Base-by-base conservation (phyloP, 441 rosid genomes). In the Bruguiera hainesii region DNA sequence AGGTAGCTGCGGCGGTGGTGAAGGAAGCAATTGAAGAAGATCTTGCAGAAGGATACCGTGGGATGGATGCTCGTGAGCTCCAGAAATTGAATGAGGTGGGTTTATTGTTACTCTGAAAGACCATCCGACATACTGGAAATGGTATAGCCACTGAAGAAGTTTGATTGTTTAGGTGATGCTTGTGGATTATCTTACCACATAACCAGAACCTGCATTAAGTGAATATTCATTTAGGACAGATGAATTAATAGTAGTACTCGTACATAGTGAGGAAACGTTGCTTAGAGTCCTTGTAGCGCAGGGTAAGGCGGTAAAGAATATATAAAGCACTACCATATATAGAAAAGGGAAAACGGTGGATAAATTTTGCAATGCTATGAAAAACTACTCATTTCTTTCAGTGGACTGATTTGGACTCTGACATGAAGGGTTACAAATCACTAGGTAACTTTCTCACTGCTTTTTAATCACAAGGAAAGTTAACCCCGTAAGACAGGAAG, bases 1-100 rank as follows among this genome's bases (percentile, higher is more conserved):
- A 84, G 77, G 88, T 96, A 59, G 97, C 96, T 58, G 96, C 91
- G 63, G 97, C 97, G 30, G 99, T 96, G 65, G 79, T 96, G 64
- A 85, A 82, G 79, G 99, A 96, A 85, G 97, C 99, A 25, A 71
- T 90, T 71, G 86, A 83, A 71, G 96, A 88, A 70, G 94, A 88
- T 70, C 82, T 96, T 23, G 94, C 87, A 8, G 89, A 88, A 49
- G 99, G 98, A 72, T 89, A 92, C 72, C 91, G 96, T 18, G 94
- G 79, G 35, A 84, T 89, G 84, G 98, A 90, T 65, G 85, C 84
- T 61, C 84, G 96, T 48, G 99, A 92, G 75, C 85, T 93, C 62
- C 20, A 25, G 39, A 88, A 73, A 83, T 85, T 90, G 50, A 73
- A 65, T 56, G 75, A 77, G 92, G 99, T 88, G 71, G 37, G 60